phyloP scores from a whole-genome alignment of 306 rosid genomes.

The Prosopis cineraria region DNA sequence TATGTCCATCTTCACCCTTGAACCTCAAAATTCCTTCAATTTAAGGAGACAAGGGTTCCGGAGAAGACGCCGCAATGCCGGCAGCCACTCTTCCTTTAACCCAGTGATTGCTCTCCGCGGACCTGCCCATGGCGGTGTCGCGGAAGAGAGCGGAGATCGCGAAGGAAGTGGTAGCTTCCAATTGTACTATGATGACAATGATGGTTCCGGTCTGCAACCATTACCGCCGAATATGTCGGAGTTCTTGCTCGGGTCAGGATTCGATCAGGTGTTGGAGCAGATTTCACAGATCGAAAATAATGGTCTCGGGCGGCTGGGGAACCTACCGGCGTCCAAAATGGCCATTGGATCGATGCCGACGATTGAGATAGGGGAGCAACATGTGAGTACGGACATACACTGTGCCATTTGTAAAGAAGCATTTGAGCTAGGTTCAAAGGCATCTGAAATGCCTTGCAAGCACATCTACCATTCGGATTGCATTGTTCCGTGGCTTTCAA shows the following conservation, averaged over 20 bases:
- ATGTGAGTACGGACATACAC: conserved; percentile 67
- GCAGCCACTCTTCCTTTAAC: conserved; percentile 65
- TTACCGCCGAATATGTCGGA: conserved; percentile 77
- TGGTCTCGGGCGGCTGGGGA: conserved; percentile 73
- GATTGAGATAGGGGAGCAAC: conserved; percentile 53
- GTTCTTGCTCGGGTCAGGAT: conserved; percentile 74
- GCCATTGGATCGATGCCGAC: conserved; percentile 89
- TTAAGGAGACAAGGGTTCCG: conserved; percentile 48
- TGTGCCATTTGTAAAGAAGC: conserved; percentile 90
- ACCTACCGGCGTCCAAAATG: conserved; percentile 82
- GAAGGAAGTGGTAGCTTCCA: conserved; percentile 59
- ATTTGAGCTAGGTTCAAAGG: conserved; percentile 71
- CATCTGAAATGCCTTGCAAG: conserved; percentile 93
- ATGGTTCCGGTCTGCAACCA: conserved; percentile 79
- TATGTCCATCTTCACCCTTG: conserved; percentile 34
- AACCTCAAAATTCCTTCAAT: conserved; percentile 32
- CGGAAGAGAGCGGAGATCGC: conserved; percentile 28
- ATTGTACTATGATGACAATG: conserved; percentile 71
- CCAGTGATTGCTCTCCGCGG: conserved; percentile 87
- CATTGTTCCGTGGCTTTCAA: conserved; percentile 88
- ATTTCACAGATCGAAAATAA: conserved; percentile 76
- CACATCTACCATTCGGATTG: conserved; percentile 92
- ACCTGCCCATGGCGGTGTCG: conserved; percentile 29
- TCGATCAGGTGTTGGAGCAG: conserved; percentile 81
- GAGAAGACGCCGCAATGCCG: conserved; percentile 62